phyloP scores from a whole-genome alignment of 2,329 filamentous ascomycete species.

The Cordyceps tenuipes region DNA sequence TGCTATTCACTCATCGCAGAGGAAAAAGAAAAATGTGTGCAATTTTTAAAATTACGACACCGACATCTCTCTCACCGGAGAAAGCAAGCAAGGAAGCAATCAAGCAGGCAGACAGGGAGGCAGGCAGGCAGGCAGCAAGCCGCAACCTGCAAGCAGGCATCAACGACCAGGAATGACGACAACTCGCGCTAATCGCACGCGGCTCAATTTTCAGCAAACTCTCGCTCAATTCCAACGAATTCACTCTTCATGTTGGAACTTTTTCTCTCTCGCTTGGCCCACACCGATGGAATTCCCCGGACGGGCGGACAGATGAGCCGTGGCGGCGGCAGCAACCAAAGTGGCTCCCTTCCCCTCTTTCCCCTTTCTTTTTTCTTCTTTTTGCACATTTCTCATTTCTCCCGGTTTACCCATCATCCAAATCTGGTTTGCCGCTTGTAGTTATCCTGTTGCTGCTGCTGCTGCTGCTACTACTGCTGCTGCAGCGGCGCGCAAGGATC shows the following conservation, averaged over 20 bases:
- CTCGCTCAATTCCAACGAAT: background rate
- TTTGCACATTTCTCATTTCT: background rate
- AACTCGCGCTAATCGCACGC: background rate
- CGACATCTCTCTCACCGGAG: background rate
- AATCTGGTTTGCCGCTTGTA: background rate
- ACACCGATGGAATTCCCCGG: conserved; percentile 6
- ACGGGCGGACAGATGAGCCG: conserved; percentile 12
- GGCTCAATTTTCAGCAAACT: background rate
- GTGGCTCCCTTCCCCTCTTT: background rate
- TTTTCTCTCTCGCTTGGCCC: background rate
- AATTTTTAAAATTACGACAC: background rate
- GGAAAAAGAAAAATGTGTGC: background rate
- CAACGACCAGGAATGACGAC: background rate
- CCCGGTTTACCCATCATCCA: background rate
- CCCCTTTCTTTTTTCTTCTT: too few species aligned
- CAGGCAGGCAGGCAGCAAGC: too few species aligned
- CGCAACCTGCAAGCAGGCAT: too few species aligned
- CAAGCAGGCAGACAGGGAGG: too few species aligned
- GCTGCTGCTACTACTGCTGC: background rate
- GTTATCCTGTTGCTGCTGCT: too few species aligned
- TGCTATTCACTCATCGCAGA: background rate
- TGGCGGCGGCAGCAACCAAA: conserved; percentile 8
- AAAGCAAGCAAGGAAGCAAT: too few species aligned
- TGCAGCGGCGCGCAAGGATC: background rate
- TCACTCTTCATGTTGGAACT: too few species aligned